Base-by-base conservation (phyloP, 1,139 yeast species). In the Saccharomyces hybrid region DNA sequence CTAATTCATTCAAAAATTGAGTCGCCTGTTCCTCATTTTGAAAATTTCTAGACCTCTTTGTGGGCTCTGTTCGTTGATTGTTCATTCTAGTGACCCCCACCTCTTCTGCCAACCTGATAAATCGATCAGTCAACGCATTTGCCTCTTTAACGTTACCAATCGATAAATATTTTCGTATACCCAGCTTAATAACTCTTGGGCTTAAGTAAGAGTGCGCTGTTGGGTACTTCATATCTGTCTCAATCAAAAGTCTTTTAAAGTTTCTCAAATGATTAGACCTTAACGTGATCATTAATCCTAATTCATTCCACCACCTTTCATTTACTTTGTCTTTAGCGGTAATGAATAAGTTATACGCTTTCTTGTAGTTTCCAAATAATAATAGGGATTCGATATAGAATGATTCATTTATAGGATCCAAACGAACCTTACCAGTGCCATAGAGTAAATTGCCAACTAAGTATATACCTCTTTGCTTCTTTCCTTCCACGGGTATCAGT, bases 221-320 rank as follows among this genome's bases (percentile, higher is more conserved):
- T 9, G 58, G 57, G 55, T 59, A 69, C 42, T 55, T 54, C 1
- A 34, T 41, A 50, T 64, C 63, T 3, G 61, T 55, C 29, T 58
- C 19, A 19, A 19, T 19, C 16, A 66, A 51, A 27, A 66, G 46
- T 8, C 55, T 59, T 29, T 67, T 66, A 32, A 73, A 73, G 31
- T 60, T 59, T n/a, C 58, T 61, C 14, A 73, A 51, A 49, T 70
- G 62, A 14, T 67, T 67, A 8, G 63, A 54, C 11, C 68, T 62
- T 41, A 73, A 55, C 25, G 67, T 58, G 13, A 69, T 61, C 61
- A 68, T 67, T 61, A 71, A 57, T 25, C 74, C 70, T 48, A 72
- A 54, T 54, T 72, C 75, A 56, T 67, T 62, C 76, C 76, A 73
- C 75, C 75, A 73, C 49, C 72, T 59, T 53, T n/a, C n/a, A n/a